A percentile compares a stretch with the other conserved stretches of the same genome.
Conservation (phyloP, 2,329 filamentous ascomycete species). For the Neodidymelliopsis sp. region DNA sequence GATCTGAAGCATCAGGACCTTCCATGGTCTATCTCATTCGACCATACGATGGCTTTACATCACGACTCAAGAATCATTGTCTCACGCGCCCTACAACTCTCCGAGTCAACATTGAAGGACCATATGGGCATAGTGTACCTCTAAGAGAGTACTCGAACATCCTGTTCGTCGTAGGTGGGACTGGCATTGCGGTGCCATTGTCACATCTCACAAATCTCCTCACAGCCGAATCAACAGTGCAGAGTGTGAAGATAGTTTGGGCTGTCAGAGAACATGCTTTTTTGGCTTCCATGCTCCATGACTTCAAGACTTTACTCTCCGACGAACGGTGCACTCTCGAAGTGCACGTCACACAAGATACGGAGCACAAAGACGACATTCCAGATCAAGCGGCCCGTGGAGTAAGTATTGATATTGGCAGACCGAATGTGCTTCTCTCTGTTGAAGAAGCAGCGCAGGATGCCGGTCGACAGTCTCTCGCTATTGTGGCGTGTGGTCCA, state of each 20-base stretch:
- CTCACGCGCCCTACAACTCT: constrained; percentile 34
- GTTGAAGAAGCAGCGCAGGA: constrained; percentile 45
- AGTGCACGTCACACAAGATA: constrained; percentile 38
- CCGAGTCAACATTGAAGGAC: constrained; percentile 58
- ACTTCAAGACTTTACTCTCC: constrained; percentile 29
- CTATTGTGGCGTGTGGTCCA: constrained; percentile 57
- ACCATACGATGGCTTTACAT: constrained; percentile 61
- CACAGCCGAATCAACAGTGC: constrained; percentile 19
- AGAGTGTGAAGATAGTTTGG: constrained; percentile 43
- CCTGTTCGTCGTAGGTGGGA: constrained; percentile 48
- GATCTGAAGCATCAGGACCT: constrained; percentile 1
- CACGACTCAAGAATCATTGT: constrained; percentile 46
- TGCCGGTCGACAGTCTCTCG: constrained; percentile 40
- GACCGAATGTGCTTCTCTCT: constrained; percentile 49
- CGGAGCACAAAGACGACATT: constrained; percentile 32
- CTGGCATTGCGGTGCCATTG: constrained; percentile 44
- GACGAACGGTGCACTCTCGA: constrained; percentile 38
- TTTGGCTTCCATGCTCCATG: constrained; percentile 31
- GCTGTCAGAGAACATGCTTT: constrained; percentile 44
- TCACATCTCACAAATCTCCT: constrained; percentile 39
- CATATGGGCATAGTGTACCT: constrained; percentile 56
- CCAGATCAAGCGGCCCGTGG: constrained; percentile 24
- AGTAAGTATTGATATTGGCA: constrained; percentile 40
- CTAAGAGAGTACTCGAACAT: constrained; percentile 52
- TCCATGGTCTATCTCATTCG: constrained; percentile 58